phyloP scores from a whole-genome alignment of 1,284 basidiomycete species.

The Apiotrichum mycotoxinovorans region DNA sequence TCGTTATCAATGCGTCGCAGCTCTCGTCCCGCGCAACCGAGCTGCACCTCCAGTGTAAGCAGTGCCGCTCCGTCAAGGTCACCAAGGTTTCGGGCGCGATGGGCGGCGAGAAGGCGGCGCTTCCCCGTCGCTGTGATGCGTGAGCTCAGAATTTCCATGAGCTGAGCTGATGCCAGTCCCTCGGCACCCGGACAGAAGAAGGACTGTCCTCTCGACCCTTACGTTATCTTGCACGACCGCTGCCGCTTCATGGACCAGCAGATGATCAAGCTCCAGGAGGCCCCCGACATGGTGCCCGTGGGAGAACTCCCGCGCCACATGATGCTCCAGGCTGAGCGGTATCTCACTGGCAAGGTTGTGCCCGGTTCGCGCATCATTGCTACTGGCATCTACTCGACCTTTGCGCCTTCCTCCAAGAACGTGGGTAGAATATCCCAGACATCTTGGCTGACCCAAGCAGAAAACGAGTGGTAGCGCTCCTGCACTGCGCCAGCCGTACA shows the following conservation, averaged over 20 bases:
- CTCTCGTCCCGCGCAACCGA: conserved; percentile 89
- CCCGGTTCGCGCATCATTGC: conserved; percentile 92
- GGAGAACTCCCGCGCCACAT: conserved; percentile 97
- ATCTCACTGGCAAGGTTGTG: conserved; percentile 84
- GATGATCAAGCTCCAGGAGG: conserved; percentile 95
- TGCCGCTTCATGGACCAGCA: conserved; percentile 95
- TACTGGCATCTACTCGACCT: conserved; percentile 96
- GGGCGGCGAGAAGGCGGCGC: conserved; percentile 73
- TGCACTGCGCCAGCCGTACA: conserved; percentile 89
- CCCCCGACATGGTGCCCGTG: conserved; percentile 98
- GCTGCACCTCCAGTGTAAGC: conserved; percentile 87
- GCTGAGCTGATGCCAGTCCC: conserved; percentile 44
- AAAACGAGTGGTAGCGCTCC: conserved; percentile 66
- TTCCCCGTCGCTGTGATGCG: conserved; percentile 81
- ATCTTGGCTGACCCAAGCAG: conserved; percentile 52
- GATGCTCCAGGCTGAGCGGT: conserved; percentile 83
- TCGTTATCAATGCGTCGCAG: conserved; percentile 95
- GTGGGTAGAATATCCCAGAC: conserved; percentile 50
- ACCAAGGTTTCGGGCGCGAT: conserved; percentile 78
- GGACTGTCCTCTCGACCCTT: conserved; percentile 93
- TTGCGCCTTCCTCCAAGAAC: conserved; percentile 71
- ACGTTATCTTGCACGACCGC: conserved; percentile 91
- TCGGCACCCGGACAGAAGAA: conserved; percentile 74
- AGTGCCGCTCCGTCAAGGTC: conserved; percentile 77
- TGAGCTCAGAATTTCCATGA: conserved; percentile 32